A percentile compares a stretch with the other conserved stretches of the same genome.
Evolutionary conservation across 768 basidiomycete genomes (phyloP).

Genomic region (Lactifluus echinatus): DNA sequence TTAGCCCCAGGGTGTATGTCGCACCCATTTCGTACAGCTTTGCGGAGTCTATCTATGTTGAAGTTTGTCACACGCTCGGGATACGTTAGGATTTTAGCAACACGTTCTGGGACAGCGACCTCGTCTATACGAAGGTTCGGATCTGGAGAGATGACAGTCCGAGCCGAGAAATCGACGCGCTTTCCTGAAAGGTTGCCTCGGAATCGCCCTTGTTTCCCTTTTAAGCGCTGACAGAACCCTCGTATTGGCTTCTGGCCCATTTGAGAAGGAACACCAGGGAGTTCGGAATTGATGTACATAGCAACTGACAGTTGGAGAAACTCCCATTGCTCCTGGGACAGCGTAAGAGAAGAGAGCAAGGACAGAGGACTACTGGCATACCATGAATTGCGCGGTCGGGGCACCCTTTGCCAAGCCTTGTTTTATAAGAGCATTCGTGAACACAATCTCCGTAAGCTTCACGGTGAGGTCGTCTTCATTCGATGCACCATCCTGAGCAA

Average conservation of each 20-base stretch:
- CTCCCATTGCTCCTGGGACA: constrained; percentile 94
- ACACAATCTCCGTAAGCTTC: constrained; percentile 94
- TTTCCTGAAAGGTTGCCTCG: constrained; percentile 97
- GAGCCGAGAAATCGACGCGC: constrained; percentile 96
- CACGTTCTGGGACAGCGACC: constrained; percentile 93
- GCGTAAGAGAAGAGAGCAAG: background rate
- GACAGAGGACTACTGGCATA: constrained; percentile 24
- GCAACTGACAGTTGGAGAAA: constrained; percentile 91
- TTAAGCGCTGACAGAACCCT: constrained; percentile 94
- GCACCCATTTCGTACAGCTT: constrained; percentile 79
- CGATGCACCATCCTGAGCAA: constrained; percentile 94
- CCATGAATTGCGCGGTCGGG: constrained; percentile 86
- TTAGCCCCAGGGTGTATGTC: constrained; percentile 95
- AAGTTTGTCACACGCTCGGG: constrained; percentile 91
- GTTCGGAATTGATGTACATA: constrained; percentile 96
- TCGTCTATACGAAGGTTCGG: constrained; percentile 99
- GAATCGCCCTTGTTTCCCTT: constrained; percentile 98
- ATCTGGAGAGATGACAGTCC: constrained; percentile 98
- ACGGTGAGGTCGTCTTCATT: constrained; percentile 98
- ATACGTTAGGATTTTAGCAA: constrained; percentile 91
- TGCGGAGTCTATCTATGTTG: constrained; percentile 70
- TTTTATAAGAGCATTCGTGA: constrained; percentile 87
- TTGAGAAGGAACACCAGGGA: constrained; percentile 85
- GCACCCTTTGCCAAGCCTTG: constrained; percentile 83
- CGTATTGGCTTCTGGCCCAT: constrained; percentile 90